phyloP scores from a whole-genome alignment of 805 yeast genomes.

The Pichia membranifaciens region DNA sequence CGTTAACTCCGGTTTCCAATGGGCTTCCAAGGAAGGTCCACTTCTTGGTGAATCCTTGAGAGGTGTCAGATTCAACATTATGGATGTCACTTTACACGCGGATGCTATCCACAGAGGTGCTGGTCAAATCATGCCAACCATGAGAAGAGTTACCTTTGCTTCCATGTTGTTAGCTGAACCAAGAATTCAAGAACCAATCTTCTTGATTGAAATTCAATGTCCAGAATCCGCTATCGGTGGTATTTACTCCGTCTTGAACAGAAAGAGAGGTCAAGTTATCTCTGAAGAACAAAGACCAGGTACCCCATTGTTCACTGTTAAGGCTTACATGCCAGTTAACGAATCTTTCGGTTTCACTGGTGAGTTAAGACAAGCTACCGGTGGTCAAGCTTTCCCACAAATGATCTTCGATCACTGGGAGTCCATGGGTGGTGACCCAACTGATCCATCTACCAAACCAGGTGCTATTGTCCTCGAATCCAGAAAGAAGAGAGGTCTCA shows the following conservation, averaged over 20 bases:
- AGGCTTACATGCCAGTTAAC: conserved; percentile 99
- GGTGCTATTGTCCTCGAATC: conserved; percentile 52
- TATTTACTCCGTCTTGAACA: conserved; percentile 99
- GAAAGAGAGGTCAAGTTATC: conserved; percentile 98
- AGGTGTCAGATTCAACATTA: conserved; percentile 94
- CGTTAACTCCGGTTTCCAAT: conserved; percentile 99
- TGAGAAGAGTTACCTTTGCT: conserved; percentile 99
- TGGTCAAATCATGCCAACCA: conserved; percentile 99
- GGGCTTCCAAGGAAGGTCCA: conserved; percentile 99
- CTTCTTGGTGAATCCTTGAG: conserved; percentile 94
- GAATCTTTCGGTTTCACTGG: conserved; percentile 99
- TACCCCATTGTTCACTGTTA: conserved; percentile 99
- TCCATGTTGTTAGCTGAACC: conserved; percentile 98
- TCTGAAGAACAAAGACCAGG: conserved; percentile 99
- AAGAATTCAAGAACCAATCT: conserved; percentile 98
- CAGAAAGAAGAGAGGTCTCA: conserved; percentile 96
- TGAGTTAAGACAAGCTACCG: conserved; percentile 99
- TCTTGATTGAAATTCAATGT: conserved; percentile 99
- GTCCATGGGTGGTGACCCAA: conserved; percentile 84
- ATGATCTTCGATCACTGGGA: conserved; percentile 99
- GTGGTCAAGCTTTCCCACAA: conserved; percentile 99
- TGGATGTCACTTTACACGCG: conserved; percentile 98
- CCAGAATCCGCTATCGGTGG: conserved; percentile 99
- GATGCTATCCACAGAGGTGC: conserved; percentile 99
- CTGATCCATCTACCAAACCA: conserved; percentile 71